Conservation (phyloP, 2,329 filamentous ascomycete species). For the Stemphylium lycopersici region DNA sequence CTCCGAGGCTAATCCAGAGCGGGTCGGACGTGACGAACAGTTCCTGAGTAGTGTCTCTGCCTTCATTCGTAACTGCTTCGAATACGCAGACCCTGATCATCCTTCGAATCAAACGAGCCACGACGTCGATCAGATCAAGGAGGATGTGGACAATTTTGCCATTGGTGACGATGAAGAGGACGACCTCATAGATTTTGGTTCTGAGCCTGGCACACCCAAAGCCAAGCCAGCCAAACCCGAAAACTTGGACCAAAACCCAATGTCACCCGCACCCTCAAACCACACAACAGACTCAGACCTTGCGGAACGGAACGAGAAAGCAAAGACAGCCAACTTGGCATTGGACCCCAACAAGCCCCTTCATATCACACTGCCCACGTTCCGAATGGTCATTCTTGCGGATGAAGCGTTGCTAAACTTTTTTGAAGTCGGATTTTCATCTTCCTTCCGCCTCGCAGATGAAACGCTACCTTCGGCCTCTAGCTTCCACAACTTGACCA, state of each 20-base stretch:
- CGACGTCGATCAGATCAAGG: constrained; percentile 34
- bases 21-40: constrained; percentile 74
- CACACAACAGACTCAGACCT: constrained; percentile 31
- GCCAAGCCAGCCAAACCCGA: constrained; percentile 39
- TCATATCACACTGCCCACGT: constrained; percentile 94
- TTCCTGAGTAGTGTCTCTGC: constrained; percentile 93
- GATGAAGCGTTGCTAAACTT: constrained; percentile 96
- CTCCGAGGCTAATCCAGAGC: constrained; percentile 44
- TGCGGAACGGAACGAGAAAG: constrained; percentile 56
- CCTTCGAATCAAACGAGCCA: constrained; percentile 59
- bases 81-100: constrained; percentile 94
- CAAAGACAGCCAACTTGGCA: constrained; percentile 82
- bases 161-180: constrained; percentile 75
- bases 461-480: constrained; percentile 57
- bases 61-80: constrained; percentile 95
- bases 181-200: constrained; percentile 64
- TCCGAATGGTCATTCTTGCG: constrained; percentile 97
- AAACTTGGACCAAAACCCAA: constrained; percentile 35
- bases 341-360: constrained; percentile 92
- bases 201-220: constrained; percentile 45
- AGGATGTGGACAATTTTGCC: constrained; percentile 65
- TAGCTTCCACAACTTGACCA: constrained; percentile 76
- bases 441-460: constrained; percentile 87
- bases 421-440: constrained; percentile 93
- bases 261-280: constrained; percentile 33